These are phyloP conservation scores for Phytopythium sindhum DNA, from an alignment of 352 stramenopile genomes.

Conservation along the genomic window DNA sequence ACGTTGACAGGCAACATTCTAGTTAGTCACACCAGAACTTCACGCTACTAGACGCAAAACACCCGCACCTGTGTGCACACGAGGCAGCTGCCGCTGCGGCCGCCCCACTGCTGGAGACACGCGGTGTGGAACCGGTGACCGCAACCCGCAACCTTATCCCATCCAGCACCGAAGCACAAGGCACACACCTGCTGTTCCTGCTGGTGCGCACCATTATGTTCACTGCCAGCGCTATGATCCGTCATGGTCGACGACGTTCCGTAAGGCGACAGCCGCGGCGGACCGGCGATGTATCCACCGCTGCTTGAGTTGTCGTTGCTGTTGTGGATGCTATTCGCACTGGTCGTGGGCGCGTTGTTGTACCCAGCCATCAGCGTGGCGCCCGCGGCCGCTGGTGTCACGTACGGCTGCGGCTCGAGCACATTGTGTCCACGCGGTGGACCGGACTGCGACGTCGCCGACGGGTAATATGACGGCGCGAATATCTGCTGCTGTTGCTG, in stretches of 20 bases:
- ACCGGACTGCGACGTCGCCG: constrained; percentile 21
- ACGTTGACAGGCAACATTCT: neutral
- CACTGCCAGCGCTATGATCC: constrained; percentile 24
- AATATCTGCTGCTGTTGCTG: constrained; percentile 33
- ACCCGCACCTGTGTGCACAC: constrained; percentile 41
- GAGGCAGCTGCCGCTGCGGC: constrained; percentile 39
- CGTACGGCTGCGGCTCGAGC: constrained; percentile 11
- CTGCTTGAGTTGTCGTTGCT: constrained; percentile 19
- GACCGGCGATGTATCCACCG: constrained; percentile 22
- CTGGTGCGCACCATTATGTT: constrained; percentile 29
- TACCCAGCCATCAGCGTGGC: constrained; percentile 23
- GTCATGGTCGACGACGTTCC: constrained; percentile 24
- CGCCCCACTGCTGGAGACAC: constrained; percentile 68
- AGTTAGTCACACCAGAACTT: constrained; percentile 11
- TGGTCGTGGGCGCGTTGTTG: neutral
- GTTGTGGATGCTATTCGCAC: constrained; percentile 9
- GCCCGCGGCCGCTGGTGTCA: constrained; percentile 21
- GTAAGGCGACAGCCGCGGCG: constrained; percentile 31
- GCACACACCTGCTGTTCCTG: constrained; percentile 34
- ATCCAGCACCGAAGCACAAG: constrained; percentile 41
- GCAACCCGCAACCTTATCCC: constrained; percentile 54
- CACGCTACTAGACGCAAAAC: constrained; percentile 2
- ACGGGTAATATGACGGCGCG: constrained; percentile 26
- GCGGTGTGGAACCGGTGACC: constrained; percentile 68
- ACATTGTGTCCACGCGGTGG: constrained; percentile 9